Evolutionary conservation across 371 early-diverging fungal species (phyloP).

Genomic region (Lichtheimia ornata): DNA sequence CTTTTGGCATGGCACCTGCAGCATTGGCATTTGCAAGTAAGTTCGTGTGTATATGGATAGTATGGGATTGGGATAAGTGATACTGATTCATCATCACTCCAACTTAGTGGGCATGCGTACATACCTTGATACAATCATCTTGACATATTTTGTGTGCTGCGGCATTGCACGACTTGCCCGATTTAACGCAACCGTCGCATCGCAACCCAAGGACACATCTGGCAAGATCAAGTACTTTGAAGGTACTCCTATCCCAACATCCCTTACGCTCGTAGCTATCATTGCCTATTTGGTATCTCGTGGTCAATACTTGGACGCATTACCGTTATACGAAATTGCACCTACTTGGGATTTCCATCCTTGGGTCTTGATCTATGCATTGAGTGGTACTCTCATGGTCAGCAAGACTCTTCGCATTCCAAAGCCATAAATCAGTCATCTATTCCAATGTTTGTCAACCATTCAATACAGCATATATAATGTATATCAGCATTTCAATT

Average conservation of each 20-base stretch:
- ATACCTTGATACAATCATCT: slow-evolving; percentile 71
- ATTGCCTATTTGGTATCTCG: slow-evolving; percentile 68
- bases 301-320: slow-evolving; percentile 52
- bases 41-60: not conserved
- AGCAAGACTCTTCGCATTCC: slow-evolving; percentile 71
- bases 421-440: slow-evolving; percentile 44
- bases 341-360: slow-evolving; percentile 71
- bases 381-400: slow-evolving; percentile 84
- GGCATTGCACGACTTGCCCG: slow-evolving; percentile 89
- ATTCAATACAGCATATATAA: too few relatives aligned
- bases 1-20: slow-evolving; percentile 88
- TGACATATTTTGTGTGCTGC: slow-evolving; percentile 87
- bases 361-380: slow-evolving; percentile 72
- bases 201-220: slow-evolving; percentile 69
- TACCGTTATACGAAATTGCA: slow-evolving; percentile 44
- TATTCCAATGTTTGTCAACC: too few relatives aligned
- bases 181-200: slow-evolving; percentile 87
- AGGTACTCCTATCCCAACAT: slow-evolving; percentile 90
- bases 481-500: too few relatives aligned
- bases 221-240: slow-evolving; percentile 87
- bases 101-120: slow-evolving; percentile 81
- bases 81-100: not conserved
- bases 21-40: slow-evolving; percentile 76
- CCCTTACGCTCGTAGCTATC: slow-evolving; percentile 67
- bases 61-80: not conserved